Evolutionary conservation across 306 rosid genomes (phyloP).

Genomic region (Glycyrrhiza uralensis): DNA sequence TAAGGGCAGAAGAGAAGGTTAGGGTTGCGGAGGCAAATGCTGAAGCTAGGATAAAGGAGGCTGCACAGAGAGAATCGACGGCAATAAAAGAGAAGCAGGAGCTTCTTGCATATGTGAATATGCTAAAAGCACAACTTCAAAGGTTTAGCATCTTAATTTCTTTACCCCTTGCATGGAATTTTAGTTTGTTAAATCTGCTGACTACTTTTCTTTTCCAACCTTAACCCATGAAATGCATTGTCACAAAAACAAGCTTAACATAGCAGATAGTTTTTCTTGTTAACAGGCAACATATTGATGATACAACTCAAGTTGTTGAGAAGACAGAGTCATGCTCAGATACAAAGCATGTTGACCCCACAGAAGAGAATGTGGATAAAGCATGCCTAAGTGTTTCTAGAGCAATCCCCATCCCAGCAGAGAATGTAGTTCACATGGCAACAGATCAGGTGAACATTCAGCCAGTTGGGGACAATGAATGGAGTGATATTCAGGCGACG

Average conservation of each 20-base stretch:
- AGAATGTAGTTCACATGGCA: constrained; percentile 75
- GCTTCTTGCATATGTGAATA: constrained; percentile 77
- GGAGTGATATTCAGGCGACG: constrained; percentile 96
- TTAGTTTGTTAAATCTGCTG: not conserved
- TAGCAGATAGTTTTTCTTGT: constrained; percentile 14
- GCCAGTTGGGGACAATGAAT: constrained; percentile 68
- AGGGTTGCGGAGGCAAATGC: constrained; percentile 80
- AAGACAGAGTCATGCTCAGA: constrained; percentile 83
- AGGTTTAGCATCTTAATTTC: constrained; percentile 55
- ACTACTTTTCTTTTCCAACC: not conserved
- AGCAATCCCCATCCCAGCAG: constrained; percentile 62
- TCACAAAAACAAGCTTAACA: constrained; percentile 13
- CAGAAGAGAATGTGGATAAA: constrained; percentile 87
- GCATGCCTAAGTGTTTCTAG: constrained; percentile 89
- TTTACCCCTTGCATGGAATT: constrained; percentile 1
- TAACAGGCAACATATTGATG: constrained; percentile 77
- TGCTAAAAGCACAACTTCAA: constrained; percentile 82
- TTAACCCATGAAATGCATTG: constrained; percentile 20
- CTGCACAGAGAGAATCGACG: constrained; percentile 60
- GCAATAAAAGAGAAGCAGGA: constrained; percentile 81
- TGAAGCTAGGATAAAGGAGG: constrained; percentile 78
- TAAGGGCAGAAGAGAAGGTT: constrained; percentile 90
- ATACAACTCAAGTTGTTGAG: constrained; percentile 74
- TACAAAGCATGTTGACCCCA: constrained; percentile 87
- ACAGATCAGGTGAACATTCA: constrained; percentile 58